Base-by-base conservation (phyloP, 2,329 filamentous ascomycete genomes). In the Gnomoniopsis sp. region DNA sequence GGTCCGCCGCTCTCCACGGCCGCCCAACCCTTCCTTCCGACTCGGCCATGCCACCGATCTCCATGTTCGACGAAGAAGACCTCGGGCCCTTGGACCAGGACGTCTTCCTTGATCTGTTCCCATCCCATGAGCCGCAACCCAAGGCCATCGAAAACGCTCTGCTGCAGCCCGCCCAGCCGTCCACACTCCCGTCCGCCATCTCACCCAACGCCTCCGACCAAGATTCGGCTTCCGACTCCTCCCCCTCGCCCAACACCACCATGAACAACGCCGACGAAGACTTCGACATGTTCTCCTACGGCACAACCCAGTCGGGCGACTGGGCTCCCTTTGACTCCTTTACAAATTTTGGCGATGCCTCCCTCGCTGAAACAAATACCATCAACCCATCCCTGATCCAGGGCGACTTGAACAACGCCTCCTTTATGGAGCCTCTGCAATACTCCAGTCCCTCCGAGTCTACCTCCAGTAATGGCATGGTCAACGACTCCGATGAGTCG, bases 181-280 rank as follows among this genome's bases (percentile, higher is more conserved):
- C 73, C 17, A 65, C 69, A 21, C 73, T 72, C 17, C 74, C 75
- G n/a, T 74, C 75, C 49, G 75, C 73, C 53, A 72, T 74, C 62
- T 77, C 74, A 41, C 73, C 74, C 49, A 72, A 71, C 68, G 74
- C 70, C 53, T 76, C 73, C 12, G 78, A 76, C 53, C 75, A 74
- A 58, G 80, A 82, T 65, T 81, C 79, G 3, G 59, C 78, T 3
- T 82, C 79, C 53, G 79, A 82, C 61, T 82, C 81, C 10, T 78
- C 77, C 14, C 75, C 74, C 43, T 75, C 76, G 17, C 77, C 78
- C 62, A 74, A 76, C n/a, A n/a, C n/a, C 21, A 74, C 69, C 34
- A 68, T 74, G 58, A 74, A 73, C 41, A 65, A 72, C 26, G 71
- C 69, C 53, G 79, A 81, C 67, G 65, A 72, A 38, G 79, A 81